These are phyloP conservation scores for Phytopythium helicoides DNA, from an alignment of 352 stramenopile genomes.

Conservation along the genomic window DNA sequence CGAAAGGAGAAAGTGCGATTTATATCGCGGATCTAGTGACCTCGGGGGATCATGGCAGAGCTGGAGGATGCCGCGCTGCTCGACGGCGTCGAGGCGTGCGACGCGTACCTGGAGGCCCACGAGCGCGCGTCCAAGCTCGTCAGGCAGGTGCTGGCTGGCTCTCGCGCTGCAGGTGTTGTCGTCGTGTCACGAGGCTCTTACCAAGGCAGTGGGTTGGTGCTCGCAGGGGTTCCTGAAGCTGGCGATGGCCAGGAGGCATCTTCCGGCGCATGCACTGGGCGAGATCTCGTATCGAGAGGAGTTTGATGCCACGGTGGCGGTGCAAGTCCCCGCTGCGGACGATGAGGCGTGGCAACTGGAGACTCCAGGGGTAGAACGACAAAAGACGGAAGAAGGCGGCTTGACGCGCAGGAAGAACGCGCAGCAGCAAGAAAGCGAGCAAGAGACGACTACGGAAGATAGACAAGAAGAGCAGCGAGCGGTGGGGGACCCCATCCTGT, in stretches of 20 bases:
- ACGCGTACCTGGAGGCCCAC: constrained; percentile 56
- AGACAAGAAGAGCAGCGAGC: constrained; percentile 7
- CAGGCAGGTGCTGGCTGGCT: constrained; percentile 52
- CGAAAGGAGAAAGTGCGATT: constrained; percentile 2
- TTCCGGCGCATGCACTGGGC: constrained; percentile 45
- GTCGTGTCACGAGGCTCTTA: too few relatives aligned
- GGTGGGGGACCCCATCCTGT: constrained; percentile 39
- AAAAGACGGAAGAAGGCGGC: constrained; percentile 4
- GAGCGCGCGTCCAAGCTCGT: constrained; percentile 41
- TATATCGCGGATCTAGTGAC: not conserved
- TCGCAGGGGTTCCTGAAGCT: constrained; percentile 71
- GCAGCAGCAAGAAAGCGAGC: not conserved
- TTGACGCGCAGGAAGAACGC: constrained; percentile 2
- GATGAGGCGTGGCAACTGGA: constrained; percentile 22
- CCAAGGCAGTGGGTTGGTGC: too few relatives aligned
- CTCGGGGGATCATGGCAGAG: not conserved
- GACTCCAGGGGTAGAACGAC: not conserved
- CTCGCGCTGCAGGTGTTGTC: too few relatives aligned
- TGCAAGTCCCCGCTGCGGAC: constrained; percentile 6
- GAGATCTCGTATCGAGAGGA: constrained; percentile 64
- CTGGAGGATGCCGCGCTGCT: constrained; percentile 38
- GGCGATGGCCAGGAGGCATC: constrained; percentile 47
- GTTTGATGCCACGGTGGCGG: constrained; percentile 41
- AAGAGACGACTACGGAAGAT: constrained; percentile 14
- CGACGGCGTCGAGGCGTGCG: constrained; percentile 32